Base-by-base conservation (phyloP, 768 basidiomycete genomes). In the Serendipita sp. region DNA sequence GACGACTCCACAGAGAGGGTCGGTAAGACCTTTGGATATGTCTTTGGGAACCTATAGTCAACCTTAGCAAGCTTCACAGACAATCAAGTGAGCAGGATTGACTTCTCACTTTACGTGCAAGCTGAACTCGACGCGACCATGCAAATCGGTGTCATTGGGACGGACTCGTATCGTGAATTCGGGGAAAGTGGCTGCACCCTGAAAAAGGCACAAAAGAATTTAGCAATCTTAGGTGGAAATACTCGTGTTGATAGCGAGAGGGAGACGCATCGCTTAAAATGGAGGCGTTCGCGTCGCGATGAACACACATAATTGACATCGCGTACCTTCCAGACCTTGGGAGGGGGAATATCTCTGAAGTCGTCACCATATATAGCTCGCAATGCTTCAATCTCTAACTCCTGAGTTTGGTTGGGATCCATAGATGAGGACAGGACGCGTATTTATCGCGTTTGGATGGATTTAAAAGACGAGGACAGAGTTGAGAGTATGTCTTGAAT, bases 321-420 rank as follows among this genome's bases (percentile, higher is more conserved):
- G 72, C 74, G 10, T 44, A 87, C 88, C 80, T 89, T 91, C 89
- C 90, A 92, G 62, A 81, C 89, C 70, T 82, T 88, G 36, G 86
- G 85, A 15, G 87, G 83, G 23, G 84, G 85, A 63, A 79, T 80
- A 69, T 86, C 81, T 29, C 83, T 78, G 70, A 88, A 91, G 70
- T 91, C 84, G 66, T 86, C 81, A 68, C 79, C 85, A 75, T 87
- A 91, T 66, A 91, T 92, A 66, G 88, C 85, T 72, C 82, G 81
- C 66, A 91, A 77, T 34, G 83, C 87, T 58, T 84, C 86, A 66
- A 91, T 86, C 78, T 92, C 89, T 68, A 76, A 74, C 66, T 78
- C 77, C 72, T 80, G 81, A 8, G 55, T 55, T 11, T 63, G 36
- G 62, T 63, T 29, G 18, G 34, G 13, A 44, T 40, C 62, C 55